Conservation (phyloP, 2,329 filamentous ascomycete species). For the Cladorrhinum sp. region DNA sequence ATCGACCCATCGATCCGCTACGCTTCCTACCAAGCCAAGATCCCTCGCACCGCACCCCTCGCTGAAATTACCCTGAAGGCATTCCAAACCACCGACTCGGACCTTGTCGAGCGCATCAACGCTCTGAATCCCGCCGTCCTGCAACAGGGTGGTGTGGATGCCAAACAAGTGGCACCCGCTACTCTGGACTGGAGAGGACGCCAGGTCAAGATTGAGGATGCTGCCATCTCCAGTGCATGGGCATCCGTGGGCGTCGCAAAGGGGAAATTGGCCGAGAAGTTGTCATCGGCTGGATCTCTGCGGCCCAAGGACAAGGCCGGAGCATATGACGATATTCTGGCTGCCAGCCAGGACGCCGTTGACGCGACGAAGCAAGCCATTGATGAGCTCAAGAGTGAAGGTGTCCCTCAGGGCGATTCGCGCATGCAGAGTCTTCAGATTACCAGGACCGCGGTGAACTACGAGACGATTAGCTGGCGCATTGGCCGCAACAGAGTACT, state of each 20-base stretch:
- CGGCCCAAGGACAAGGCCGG: slow-evolving; percentile 68
- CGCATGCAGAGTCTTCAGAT: slow-evolving; percentile 92
- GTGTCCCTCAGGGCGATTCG: slow-evolving; percentile 75
- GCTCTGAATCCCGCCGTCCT: slow-evolving; percentile 67
- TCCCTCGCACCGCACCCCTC: slow-evolving; percentile 80
- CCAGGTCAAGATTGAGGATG: slow-evolving; percentile 86
- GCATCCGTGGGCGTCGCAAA: slow-evolving; percentile 62
- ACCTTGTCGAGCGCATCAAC: slow-evolving; percentile 65
- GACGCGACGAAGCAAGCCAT: slow-evolving; percentile 92
- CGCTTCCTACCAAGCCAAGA: slow-evolving; percentile 86
- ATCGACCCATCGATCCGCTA: slow-evolving; percentile 93
- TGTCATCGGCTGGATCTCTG: slow-evolving; percentile 43
- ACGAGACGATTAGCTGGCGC: slow-evolving; percentile 90
- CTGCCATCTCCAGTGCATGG: slow-evolving; percentile 82
- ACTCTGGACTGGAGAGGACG: slow-evolving; percentile 83
- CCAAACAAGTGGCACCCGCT: slow-evolving; percentile 58
- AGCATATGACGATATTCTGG: slow-evolving; percentile 87
- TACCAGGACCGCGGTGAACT: slow-evolving; percentile 89
- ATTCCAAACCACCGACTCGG: slow-evolving; percentile 64
- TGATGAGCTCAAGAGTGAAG: slow-evolving; percentile 81
- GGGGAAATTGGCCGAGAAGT: slow-evolving; percentile 45
- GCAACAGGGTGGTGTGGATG: slow-evolving; percentile 50
- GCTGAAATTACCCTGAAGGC: slow-evolving; percentile 73
- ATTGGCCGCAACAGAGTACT: slow-evolving; percentile 89
- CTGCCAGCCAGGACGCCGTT: slow-evolving; percentile 86